Evolutionary conservation across 2,329 filamentous ascomycete genomes (phyloP), one percentile per base, ranked within the genome.

Genomic region (Phialophora macrospora): DNA sequence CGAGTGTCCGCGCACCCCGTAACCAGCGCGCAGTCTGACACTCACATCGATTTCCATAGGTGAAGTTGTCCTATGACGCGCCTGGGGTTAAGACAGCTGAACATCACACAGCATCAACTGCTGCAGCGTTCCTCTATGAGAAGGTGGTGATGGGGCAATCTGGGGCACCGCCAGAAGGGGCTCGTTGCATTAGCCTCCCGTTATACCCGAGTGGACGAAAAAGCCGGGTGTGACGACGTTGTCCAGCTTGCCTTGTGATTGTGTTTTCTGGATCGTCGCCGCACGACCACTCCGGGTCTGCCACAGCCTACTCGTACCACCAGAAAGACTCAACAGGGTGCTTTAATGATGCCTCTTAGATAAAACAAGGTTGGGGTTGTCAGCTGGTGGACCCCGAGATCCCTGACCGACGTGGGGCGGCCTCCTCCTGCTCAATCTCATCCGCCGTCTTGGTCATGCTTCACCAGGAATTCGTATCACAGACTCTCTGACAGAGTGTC

Each of bases 311-410:
- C n/a, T n/a, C n/a, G n/a, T n/a, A n/a, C 14, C 38, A 44, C 38
- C 38, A 44, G 17, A n/a, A 44, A n/a, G 4, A 20, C 17, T 12
- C 38, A 5, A n/a, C 12, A n/a, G 17, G 38, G 17, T 17, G 38
- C 38, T 17, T 41, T 44, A 6, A 17, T n/a, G 38, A 44, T 44
- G 6, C 38, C 38, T 44, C 14, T 2, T 44, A 44, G 38, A 44
- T n/a, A 44, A 44, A 44, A 44, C 17, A 44, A 44, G 14, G 14
- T 44, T 44, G 38, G 17, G 38, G 38, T 44, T 44, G 38, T 44
- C 38, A 44, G 38, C 38, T n/a, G 14, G 38, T 44, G 17, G 38
- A 20, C 44, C 56, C 56, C 41, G 24, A 48, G 24, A 41, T 58
- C 14, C 44, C 20, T 58, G 55, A 48, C 55, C 17, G 30, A 12